Evolutionary conservation across 2,329 filamentous ascomycete species (phyloP).

Genomic region (Arachnomyces sp.): DNA sequence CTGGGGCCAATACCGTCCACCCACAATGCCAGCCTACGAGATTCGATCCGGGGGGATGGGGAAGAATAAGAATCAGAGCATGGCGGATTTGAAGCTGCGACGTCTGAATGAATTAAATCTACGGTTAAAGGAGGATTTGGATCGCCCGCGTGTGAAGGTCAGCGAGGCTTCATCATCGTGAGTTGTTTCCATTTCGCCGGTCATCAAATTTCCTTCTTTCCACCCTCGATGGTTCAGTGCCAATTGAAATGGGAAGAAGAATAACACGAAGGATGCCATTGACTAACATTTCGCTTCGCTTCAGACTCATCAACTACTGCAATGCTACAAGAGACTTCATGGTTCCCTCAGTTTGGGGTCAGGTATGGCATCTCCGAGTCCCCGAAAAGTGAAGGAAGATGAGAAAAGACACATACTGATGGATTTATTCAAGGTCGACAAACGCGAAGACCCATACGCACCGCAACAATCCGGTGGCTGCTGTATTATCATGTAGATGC

Average conservation of each 20-base stretch:
- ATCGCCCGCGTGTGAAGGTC: slow-evolving; percentile 89
- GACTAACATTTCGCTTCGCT: slow-evolving; percentile 8
- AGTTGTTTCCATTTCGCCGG: slow-evolving; percentile 25
- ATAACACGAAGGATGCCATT: background rate
- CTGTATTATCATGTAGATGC: slow-evolving; percentile 81
- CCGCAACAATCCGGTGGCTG: slow-evolving; percentile 88
- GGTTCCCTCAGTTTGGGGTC: slow-evolving; percentile 95
- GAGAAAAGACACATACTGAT: slow-evolving; percentile 92
- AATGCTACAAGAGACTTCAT: slow-evolving; percentile 98
- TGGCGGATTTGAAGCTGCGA: slow-evolving; percentile 96
- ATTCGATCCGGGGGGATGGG: slow-evolving; percentile 57
- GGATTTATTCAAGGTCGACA: slow-evolving; percentile 58
- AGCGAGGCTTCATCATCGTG: slow-evolving; percentile 86
- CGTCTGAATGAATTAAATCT: slow-evolving; percentile 95
- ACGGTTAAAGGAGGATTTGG: slow-evolving; percentile 88
- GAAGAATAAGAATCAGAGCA: slow-evolving; percentile 96
- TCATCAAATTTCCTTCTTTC: background rate
- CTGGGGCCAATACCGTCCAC: slow-evolving; percentile 4
- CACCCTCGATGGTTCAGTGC: background rate
- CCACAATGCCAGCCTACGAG: slow-evolving; percentile 56
- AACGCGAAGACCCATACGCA: slow-evolving; percentile 96
- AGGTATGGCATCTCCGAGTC: slow-evolving; percentile 39
- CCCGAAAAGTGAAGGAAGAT: slow-evolving; percentile 67
- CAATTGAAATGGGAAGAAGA: background rate
- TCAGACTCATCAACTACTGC: slow-evolving; percentile 93